These are phyloP conservation scores for Verticillium longisporum DNA, from an alignment of 2,329 filamentous ascomycete genomes.

Conservation along the genomic window DNA sequence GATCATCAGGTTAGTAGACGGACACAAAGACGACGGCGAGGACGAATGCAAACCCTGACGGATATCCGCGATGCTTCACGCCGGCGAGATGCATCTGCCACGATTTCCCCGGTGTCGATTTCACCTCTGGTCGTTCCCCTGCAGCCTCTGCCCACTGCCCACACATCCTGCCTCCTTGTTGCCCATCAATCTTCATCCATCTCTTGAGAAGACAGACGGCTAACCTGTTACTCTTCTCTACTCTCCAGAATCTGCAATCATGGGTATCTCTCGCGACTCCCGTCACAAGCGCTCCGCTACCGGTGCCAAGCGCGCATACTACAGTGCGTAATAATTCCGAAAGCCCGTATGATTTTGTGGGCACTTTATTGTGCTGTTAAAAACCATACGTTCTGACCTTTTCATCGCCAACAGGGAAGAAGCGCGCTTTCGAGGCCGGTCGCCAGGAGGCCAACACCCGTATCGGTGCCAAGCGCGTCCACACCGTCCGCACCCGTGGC, in stretches of 20 bases:
- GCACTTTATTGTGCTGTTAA: slow-evolving; percentile 19
- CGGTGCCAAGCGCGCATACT: slow-evolving; percentile 94
- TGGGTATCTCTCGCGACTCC: slow-evolving; percentile 99
- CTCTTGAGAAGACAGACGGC: not conserved
- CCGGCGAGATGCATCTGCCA: not conserved
- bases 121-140: not conserved
- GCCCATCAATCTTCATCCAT: not conserved
- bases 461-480: slow-evolving; percentile 95
- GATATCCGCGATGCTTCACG: not conserved
- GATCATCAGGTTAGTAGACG: slow-evolving; percentile 40
- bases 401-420: slow-evolving; percentile 68
- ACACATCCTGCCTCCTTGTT: not conserved
- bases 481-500: slow-evolving; percentile 93
- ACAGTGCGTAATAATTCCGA: slow-evolving; percentile 65
- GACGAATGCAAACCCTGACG: slow-evolving; percentile 2
- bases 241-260: slow-evolving; percentile 66
- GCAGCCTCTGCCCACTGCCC: not conserved
- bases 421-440: slow-evolving; percentile 98
- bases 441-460: slow-evolving; percentile 99
- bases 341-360: slow-evolving; percentile 55
- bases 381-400: slow-evolving; percentile 68
- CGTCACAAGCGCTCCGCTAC: slow-evolving; percentile 99
- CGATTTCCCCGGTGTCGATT: not conserved
- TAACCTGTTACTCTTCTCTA: slow-evolving; percentile 3
- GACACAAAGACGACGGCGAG: slow-evolving; percentile 7